Base-by-base conservation (phyloP, 371 early-diverging fungal genomes). In the Nematocida ausubeli region DNA sequence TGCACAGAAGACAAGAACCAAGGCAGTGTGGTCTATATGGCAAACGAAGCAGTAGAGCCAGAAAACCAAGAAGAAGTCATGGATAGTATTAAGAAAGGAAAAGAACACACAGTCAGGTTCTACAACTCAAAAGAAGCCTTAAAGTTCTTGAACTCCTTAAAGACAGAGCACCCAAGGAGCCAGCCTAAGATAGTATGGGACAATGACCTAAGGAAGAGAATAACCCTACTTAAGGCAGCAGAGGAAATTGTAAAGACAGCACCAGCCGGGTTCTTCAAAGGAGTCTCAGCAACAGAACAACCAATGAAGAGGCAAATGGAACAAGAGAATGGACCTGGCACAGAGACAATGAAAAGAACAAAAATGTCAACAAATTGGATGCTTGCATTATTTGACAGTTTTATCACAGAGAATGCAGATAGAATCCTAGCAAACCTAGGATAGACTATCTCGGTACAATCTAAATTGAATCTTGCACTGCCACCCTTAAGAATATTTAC, bases 1-100 rank as follows among this genome's bases (percentile, higher is more conserved):
- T 82, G 83, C 67, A 80, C 80, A 34, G 82, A 83, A 34, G 70
- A 63, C 24, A 82, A 80, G 42, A 82, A 82, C 54, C 86, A 86
- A 72, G 69, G 83, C 39, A 70, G 85, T 12, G 14, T 86, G 2
- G 16, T 24, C 6, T 75, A 65, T 52, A 40, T 30, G 0, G 26
- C 56, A 2, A 6, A 32, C 16, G 44, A 42, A 28, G 67, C 52
- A 19, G 5, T 49, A 2, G 3, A 0, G 1, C n/a, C 37, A 49
- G 57, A 39, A 7, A 30, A 67, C 24, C 9, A n/a, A 16, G 6
- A 7, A 16, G 37, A 64, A 1, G 44, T 67, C 34, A 26, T 34
- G 14, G 35, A 24, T 19, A 12, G 14, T 12, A 22, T 30, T 14
- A 65, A 66, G 35, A 65, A 26, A 40, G 51, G 37, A 22, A 66